Base-by-base conservation (phyloP, 2,329 filamentous ascomycete genomes). In the Monilinia polystroma region DNA sequence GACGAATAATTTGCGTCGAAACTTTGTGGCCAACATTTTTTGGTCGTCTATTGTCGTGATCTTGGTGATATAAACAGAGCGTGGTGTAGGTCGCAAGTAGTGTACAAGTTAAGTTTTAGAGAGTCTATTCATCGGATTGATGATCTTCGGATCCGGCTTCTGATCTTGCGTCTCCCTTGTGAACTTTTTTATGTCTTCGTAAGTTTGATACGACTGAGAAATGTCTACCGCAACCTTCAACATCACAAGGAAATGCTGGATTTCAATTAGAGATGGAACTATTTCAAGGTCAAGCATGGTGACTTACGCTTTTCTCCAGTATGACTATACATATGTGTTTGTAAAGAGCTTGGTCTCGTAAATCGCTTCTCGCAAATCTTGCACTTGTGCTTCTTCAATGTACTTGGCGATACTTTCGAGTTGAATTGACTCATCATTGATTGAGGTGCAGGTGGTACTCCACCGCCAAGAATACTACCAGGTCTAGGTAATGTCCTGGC, bases 371-470 rank as follows among this genome's bases (percentile, higher is more conserved):
- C 94, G 82, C 94, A 98, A 68, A 98, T 91, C 81, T 97, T 97
- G 86, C 94, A 98, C 83, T 97, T 97, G 82, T 98, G 95, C 84
- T 98, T 98, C 87, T 98, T 98, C 77, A 97, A 93, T 12, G 94
- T 95, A 80, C 92, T 97, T 23, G 92, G 93, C 0, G 93, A 93
- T 63, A 97, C 89, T 80, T 97, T 97, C 70, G 94, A 97, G 80
- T 92, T 97, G 81, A 98, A 98, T 75, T 96, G 93, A 63, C 92
- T 88, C 95, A 99, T 99, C 93, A 99, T 97, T 0, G 93, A 96
- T 76, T 96, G 91, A 1, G 93, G 93, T 23, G 92, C 92, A 1
- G 93, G 92, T 1, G 92, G 92, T 32, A 74, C 43, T 88, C 84
- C 70, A 83, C 84, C 67, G 84, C 87, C 54, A 81, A 89, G 76